Percentiles rank a stretch among this genome's conserved stretches.
Conservation (phyloP, 371 early-diverging fungal species). For the Actinomucor elegans region DNA sequence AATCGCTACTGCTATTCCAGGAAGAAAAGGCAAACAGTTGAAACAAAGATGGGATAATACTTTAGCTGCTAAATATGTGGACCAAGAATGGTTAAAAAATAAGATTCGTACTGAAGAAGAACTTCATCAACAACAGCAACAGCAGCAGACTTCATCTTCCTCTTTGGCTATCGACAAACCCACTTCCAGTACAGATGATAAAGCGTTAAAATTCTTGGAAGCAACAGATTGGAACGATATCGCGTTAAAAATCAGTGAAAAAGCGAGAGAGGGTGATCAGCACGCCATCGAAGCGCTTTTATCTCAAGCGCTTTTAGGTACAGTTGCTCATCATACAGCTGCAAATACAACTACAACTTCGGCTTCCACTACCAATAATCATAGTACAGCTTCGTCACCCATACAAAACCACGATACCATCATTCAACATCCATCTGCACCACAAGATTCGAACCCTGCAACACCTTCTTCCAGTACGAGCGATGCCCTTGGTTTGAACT, state of each 20-base stretch:
- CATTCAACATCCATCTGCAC: background rate
- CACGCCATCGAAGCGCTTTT: conserved; percentile 42
- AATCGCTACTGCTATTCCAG: conserved; percentile 38
- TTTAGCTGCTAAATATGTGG: conserved; percentile 44
- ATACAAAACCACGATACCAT: background rate
- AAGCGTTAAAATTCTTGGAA: conserved; percentile 26
- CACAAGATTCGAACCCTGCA: too few relatives aligned
- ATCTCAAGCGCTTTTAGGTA: conserved; percentile 37
- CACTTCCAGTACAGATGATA: conserved; percentile 5
- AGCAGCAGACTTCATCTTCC: background rate
- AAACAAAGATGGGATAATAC: conserved; percentile 51
- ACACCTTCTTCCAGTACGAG: background rate
- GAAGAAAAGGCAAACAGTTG: conserved; percentile 44
- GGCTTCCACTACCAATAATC: conserved; percentile 1
- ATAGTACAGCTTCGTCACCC: conserved; percentile 2
- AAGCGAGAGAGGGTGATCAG: conserved; percentile 40
- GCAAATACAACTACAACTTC: conserved; percentile 10
- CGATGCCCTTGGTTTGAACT: background rate
- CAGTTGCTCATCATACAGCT: conserved; percentile 6
- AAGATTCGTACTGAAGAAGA: conserved; percentile 26
- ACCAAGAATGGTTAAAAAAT: conserved; percentile 38
- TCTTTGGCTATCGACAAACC: background rate
- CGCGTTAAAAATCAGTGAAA: conserved; percentile 46
- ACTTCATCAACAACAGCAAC: background rate
- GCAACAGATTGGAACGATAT: conserved; percentile 38